Evolutionary conservation across 441 rosid genomes (phyloP).

Genomic region (Brassica hybrid): DNA sequence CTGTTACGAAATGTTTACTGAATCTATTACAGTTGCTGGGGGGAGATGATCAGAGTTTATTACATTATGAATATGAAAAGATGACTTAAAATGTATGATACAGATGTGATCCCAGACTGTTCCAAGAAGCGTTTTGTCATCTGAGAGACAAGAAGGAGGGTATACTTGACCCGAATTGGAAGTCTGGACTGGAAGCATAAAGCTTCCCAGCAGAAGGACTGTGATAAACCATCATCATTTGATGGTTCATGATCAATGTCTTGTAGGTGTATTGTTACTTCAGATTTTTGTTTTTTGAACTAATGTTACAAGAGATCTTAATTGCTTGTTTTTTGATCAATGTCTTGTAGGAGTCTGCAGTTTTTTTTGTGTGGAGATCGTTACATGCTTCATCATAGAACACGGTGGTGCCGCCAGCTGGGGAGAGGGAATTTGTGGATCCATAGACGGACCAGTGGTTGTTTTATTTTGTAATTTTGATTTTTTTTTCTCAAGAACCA

Average conservation of each 20-base stretch:
- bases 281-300: no score
- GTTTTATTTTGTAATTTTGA: neutral
- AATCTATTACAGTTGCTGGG: neutral
- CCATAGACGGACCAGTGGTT: neutral
- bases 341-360: no score
- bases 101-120: slow-evolving; percentile 17
- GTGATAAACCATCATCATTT: slow-evolving; percentile 41
- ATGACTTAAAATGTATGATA: slow-evolving; percentile 43
- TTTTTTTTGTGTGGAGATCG: slow-evolving; percentile 33
- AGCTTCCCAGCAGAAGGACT: slow-evolving; percentile 81
- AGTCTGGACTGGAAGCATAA: slow-evolving; percentile 57
- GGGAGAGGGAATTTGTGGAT: no score
- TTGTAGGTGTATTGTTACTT: slow-evolving; percentile 32
- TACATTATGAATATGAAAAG: neutral
- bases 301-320: slow-evolving; percentile 64
- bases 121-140: slow-evolving; percentile 23
- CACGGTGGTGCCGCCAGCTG: no score
- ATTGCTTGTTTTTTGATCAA: slow-evolving; percentile 49
- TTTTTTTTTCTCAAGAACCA: neutral
- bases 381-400: slow-evolving; percentile 29
- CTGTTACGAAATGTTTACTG: neutral
- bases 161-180: slow-evolving; percentile 49
- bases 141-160: slow-evolving; percentile 69
- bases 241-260: slow-evolving; percentile 62
- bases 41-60: no score